Evolutionary conservation across 164 flowering plant genomes (phyloP), one percentile per base, ranked within the genome.

Genomic region (Umbellularia californica): DNA sequence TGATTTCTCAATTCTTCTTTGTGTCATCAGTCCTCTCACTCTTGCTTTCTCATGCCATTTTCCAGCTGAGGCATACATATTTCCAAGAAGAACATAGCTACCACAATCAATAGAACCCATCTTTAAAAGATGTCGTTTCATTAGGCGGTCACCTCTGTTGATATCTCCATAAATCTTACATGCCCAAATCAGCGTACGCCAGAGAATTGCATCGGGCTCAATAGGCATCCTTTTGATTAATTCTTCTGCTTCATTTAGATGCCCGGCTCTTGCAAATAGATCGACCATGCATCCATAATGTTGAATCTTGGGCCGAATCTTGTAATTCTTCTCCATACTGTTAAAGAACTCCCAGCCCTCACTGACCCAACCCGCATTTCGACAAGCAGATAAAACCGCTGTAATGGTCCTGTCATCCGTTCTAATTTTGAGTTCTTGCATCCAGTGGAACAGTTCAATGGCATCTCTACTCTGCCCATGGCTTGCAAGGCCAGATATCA

Each of bases 241-340:
- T 41, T 77, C 81, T 65, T 83, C 87, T 60, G 90, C 90, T 14
- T 86, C 84, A 35, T 65, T 58, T 41, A 88, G 78, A 22, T 52
- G 82, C 20, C 90, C 88, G 7, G 84, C 73, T 73, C 89, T 76
- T 28, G 84, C 82, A 23, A 83, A 77, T 41, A 88, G 82, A 80
- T 85, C 88, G 13, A 86, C 88, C 58, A 86, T 76, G 70, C 89
- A 86, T 64, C 89, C 86, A 75, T 86, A 84, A 69, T 86, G 89
- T 51, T 88, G 85, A 80, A 85, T 75, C 50, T 78, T 81, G 12
- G 90, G 87, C 63, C 25, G 76, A 52, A 86, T 65, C 28, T 84
- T 82, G 68, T 83, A 81, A 35, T 58, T 70, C 60, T 50, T 76
- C 64, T 73, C 33, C 88, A 84, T 86, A 25, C 72, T 69, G 14